Evolutionary conservation across 768 basidiomycete genomes (phyloP).

Genomic region (Serpula lacrymans): DNA sequence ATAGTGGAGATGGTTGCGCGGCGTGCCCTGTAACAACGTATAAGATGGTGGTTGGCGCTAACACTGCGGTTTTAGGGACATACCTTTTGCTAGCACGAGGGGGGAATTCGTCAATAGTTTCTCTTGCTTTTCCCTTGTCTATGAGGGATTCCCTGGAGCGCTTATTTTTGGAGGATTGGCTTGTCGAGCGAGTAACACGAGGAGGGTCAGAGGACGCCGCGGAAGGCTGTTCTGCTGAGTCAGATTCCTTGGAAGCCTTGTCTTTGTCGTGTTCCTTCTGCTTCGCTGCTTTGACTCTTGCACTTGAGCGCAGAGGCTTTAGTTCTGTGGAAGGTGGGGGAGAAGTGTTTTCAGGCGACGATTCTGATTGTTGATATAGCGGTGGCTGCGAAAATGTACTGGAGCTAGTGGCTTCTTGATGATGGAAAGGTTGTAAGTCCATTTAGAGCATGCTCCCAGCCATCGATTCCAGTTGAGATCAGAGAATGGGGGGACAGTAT

Average conservation of each 20-base stretch:
- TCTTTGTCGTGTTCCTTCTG: conserved; percentile 59
- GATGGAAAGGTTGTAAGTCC: conserved; percentile 78
- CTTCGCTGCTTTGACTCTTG: conserved; percentile 72
- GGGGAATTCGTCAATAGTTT: conserved; percentile 48
- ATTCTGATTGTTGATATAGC: conserved; percentile 31
- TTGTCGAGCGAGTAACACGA: conserved; percentile 37
- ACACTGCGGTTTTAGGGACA: conserved; percentile 25
- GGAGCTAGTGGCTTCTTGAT: conserved; percentile 68
- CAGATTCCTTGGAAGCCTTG: conserved; percentile 53
- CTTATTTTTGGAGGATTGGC: conserved; percentile 40
- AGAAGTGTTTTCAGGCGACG: conserved; percentile 37
- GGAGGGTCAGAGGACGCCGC: conserved; percentile 39
- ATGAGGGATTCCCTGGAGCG: conserved; percentile 49
- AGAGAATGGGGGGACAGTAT: too few relatives aligned
- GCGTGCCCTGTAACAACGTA: conserved; percentile 49
- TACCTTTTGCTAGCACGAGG: conserved; percentile 61
- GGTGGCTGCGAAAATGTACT: conserved; percentile 48
- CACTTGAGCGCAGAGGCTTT: conserved; percentile 67
- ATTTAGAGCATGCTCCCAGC: conserved; percentile 88
- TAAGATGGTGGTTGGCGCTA: conserved; percentile 23
- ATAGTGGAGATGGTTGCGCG: conserved; percentile 46
- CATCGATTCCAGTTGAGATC: conserved; percentile 82
- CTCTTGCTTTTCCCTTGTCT: conserved; percentile 65
- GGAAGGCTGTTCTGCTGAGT: conserved; percentile 39
- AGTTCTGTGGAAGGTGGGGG: conserved; percentile 41